These are phyloP conservation scores for Rhipidocladum racemiflorum DNA, from an alignment of 176 grass and related monocot species.

Conservation along the genomic window DNA sequence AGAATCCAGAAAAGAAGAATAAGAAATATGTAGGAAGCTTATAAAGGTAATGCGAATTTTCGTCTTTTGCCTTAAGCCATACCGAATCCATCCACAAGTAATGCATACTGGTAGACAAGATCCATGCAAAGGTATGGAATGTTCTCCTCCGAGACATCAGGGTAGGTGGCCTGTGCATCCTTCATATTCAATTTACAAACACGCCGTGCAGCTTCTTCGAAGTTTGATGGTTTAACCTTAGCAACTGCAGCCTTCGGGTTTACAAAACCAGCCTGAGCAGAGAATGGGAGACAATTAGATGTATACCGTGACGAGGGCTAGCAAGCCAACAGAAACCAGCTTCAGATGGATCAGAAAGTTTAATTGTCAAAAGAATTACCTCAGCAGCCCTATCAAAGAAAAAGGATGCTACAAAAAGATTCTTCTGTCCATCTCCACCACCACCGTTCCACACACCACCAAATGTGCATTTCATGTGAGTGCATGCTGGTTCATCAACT, in stretches of 20 bases:
- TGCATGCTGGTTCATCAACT: constrained; percentile 78
- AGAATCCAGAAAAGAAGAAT: constrained; percentile 12
- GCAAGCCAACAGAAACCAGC: constrained; percentile 3
- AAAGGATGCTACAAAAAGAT: constrained; percentile 98
- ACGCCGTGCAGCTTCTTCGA: constrained; percentile 74
- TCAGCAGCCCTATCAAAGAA: constrained; percentile 95
- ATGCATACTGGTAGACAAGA: constrained; percentile 95
- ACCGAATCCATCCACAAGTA: constrained; percentile 98
- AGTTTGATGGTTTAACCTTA: constrained; percentile 76
- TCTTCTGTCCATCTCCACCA: constrained; percentile 96
- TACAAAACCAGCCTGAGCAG: constrained; percentile 76
- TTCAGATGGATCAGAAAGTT: constrained; percentile 5
- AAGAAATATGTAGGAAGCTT: neutral
- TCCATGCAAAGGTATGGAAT: constrained; percentile 98
- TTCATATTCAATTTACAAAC: constrained; percentile 90
- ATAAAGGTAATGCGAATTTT: neutral
- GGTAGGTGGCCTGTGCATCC: constrained; percentile 69
- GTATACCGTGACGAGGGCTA: neutral
- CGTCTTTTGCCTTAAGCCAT: constrained; percentile 30
- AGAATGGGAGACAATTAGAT: constrained; percentile 24
- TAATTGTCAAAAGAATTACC: constrained; percentile 36
- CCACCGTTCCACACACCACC: constrained; percentile 98
- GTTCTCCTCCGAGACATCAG: constrained; percentile 60
- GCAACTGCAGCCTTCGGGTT: constrained; percentile 51
- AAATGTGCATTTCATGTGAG: constrained; percentile 99